These are phyloP conservation scores for Coffea canephora DNA, from an alignment of 257 asterid genomes.

Conservation along the genomic window DNA sequence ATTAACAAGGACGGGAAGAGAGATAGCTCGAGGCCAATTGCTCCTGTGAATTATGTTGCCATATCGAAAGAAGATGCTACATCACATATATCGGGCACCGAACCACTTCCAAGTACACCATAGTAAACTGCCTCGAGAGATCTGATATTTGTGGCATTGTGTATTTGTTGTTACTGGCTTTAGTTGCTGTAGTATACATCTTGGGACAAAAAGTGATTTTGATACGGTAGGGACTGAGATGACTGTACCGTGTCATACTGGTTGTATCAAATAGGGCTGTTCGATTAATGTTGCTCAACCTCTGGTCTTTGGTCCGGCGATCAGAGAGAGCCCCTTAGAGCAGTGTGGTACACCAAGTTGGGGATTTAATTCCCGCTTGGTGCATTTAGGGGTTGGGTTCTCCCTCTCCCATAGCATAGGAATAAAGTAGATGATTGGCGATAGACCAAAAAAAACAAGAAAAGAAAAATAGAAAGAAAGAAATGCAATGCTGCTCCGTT, in stretches of 20 bases:
- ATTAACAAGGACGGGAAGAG: slow-evolving; percentile 70
- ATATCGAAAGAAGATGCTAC: slow-evolving; percentile 60
- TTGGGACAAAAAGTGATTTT: slow-evolving; percentile 2
- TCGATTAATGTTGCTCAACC: not conserved
- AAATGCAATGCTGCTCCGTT: no score
- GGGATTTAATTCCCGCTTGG: no score
- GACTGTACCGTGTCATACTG: slow-evolving; percentile 17
- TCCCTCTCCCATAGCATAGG: no score
- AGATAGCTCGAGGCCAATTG: slow-evolving; percentile 48
- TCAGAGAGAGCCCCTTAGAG: no score
- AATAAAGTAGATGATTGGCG: no score
- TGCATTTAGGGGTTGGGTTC: no score
- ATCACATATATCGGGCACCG: slow-evolving; percentile 42
- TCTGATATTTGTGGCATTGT: slow-evolving; percentile 10
- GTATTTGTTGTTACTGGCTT: slow-evolving; percentile 21
- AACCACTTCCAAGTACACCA: slow-evolving; percentile 37
- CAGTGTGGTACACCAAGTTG: no score
- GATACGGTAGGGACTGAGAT: slow-evolving; percentile 10
- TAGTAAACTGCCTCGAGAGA: slow-evolving; percentile 20
- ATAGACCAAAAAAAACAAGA: no score
- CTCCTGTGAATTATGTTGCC: slow-evolving; percentile 78
- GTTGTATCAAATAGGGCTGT: slow-evolving; percentile 16
- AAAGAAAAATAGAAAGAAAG: no score
- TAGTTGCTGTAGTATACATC: slow-evolving; percentile 35
- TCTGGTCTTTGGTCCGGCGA: no score